Percentiles rank a stretch among this genome's conserved stretches.
phyloP scores from a whole-genome alignment of 352 stramenopile genomes.

The Phytophthora cryptogea region DNA sequence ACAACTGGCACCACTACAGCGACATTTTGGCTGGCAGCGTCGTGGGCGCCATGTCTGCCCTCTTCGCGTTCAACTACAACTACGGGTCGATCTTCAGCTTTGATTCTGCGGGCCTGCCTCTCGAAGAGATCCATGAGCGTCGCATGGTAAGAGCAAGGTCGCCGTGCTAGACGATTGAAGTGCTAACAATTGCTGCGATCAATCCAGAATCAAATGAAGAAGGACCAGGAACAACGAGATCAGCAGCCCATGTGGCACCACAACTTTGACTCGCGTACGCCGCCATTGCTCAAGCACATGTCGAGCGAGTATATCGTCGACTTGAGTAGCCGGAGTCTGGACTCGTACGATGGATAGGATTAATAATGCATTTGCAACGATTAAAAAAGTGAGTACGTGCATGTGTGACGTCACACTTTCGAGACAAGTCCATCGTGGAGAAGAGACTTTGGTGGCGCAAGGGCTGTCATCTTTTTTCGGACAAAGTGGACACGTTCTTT shows the following conservation, averaged over 20 bases:
- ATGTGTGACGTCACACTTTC: no score
- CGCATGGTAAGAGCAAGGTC: slow-evolving; percentile 41
- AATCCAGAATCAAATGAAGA: slow-evolving; percentile 18
- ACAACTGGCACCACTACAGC: slow-evolving; percentile 89
- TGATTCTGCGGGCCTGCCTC: slow-evolving; percentile 57
- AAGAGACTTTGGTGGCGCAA: no score
- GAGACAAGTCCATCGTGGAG: no score
- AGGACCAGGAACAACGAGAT: slow-evolving; percentile 15
- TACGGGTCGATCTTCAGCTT: slow-evolving; percentile 72
- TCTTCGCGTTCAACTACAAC: slow-evolving; percentile 69
- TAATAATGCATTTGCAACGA: not conserved
- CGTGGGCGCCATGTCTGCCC: slow-evolving; percentile 50
- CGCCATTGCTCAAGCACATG: slow-evolving; percentile 34
- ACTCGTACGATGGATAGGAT: slow-evolving; percentile 5
- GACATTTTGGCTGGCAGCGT: slow-evolving; percentile 71
- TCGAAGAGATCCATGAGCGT: slow-evolving; percentile 53
- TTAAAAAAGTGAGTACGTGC: no score
- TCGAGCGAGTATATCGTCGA: slow-evolving; percentile 40
- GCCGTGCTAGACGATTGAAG: not conserved
- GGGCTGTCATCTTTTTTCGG: not conserved
- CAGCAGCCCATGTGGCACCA: slow-evolving; percentile 47
- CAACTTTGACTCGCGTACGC: slow-evolving; percentile 43
- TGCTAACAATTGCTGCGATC: slow-evolving; percentile 5
- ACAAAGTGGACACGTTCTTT: not conserved
- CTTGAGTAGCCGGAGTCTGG: slow-evolving; percentile 21